Base-by-base conservation (phyloP, 2,329 filamentous ascomycete species). In the Coniochaeta sp. region DNA sequence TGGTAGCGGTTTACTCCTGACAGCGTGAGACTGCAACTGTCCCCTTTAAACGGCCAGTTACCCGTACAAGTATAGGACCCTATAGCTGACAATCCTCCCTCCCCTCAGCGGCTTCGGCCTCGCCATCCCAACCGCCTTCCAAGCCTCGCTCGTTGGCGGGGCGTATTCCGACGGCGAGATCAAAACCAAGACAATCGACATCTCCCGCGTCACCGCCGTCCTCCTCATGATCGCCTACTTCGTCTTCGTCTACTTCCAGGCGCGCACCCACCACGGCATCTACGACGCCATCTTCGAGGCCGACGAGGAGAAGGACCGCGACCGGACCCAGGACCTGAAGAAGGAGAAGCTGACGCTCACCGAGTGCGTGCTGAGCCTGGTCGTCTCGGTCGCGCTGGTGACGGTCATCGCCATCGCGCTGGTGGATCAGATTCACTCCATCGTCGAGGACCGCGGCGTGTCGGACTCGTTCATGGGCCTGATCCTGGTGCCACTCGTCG, bases 401-500 rank as follows among this genome's bases (percentile, higher is more conserved):
- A 85, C 89, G 0, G 70, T 93, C 65, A 88, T 91, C 54, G 88
- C 90, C 22, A 82, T 92, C 54, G 87, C 85, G 63, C 78, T 95
- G 17, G 90, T 95, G 16, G 75, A 86, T 57, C 79, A 93, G 68
- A 95, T 95, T 61, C 81, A 85, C 40, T 77, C 74, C 66, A 83
- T 84, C 4, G 80, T 84, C 40, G 66, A 75, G 40, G 65, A 73
- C 24, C 73, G 73, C 22, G 65, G 71, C 60, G 73, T 85, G 17
- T 79, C 79, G 0, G 81, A 83, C 59, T 75, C 81, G 1, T 83
- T 82, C 63, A 81, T 84, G 74, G 81, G 90, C 67, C 77, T 96
- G 40, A 93, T 95, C 64, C 80, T 96, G 0, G 83, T 95, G 5
- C 88, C 90, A 4, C 80, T 96, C 0, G 90, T 95, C 6, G 91